These are phyloP conservation scores for Curvularia lunata DNA, from an alignment of 2,329 filamentous ascomycete species.

Conservation along the genomic window DNA sequence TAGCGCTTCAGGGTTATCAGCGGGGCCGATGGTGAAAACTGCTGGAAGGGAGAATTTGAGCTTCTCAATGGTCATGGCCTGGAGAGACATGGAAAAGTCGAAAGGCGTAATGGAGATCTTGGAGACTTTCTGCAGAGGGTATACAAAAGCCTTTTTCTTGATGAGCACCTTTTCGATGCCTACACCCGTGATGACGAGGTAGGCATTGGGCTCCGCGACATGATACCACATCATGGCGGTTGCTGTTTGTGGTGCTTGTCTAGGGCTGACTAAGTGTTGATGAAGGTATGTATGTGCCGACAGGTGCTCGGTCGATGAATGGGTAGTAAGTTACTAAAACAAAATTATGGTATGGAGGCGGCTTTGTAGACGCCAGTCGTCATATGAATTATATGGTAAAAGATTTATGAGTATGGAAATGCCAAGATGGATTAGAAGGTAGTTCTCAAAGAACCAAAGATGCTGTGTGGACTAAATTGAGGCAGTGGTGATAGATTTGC, in stretches of 20 bases:
- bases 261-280: not conserved
- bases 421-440: not conserved
- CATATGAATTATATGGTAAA: not conserved
- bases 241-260: not conserved
- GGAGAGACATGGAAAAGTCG: slow-evolving; percentile 81
- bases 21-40: slow-evolving; percentile 84
- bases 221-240: slow-evolving; percentile 59
- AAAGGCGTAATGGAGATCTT: slow-evolving; percentile 70
- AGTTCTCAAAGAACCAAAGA: not conserved
- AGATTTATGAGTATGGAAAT: not conserved
- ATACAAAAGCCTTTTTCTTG: slow-evolving; percentile 67
- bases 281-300: not conserved
- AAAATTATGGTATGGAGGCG: not conserved
- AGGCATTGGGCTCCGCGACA: slow-evolving; percentile 77
- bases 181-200: slow-evolving; percentile 85
- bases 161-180: slow-evolving; percentile 76
- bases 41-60: slow-evolving; percentile 81
- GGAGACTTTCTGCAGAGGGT: slow-evolving; percentile 49
- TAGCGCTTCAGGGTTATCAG: slow-evolving; percentile 72
- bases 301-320: not conserved
- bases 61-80: slow-evolving; percentile 90
- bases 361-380: not conserved
- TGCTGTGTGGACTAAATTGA: slow-evolving; percentile 6
- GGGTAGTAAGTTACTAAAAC: not conserved
- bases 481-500: not conserved